phyloP scores from a whole-genome alignment of 2,329 filamentous ascomycete species.

The Fusarium miscanthi region DNA sequence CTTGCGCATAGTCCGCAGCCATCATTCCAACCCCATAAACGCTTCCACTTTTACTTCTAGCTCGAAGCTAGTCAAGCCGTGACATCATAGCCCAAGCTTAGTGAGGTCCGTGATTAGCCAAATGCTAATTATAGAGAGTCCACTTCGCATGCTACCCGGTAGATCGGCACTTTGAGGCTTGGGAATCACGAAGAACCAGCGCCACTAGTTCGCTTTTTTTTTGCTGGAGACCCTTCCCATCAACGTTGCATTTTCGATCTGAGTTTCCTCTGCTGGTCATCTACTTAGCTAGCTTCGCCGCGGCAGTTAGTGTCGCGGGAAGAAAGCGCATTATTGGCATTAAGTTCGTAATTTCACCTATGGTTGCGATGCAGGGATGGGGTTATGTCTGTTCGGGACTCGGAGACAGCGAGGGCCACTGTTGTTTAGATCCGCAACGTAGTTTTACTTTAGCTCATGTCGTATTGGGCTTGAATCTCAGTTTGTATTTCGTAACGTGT shows the following conservation, averaged over 20 bases:
- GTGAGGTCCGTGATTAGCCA: neutral
- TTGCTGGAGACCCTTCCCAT: neutral
- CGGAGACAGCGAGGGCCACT: neutral
- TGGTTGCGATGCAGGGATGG: neutral
- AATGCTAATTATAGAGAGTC: constrained; percentile 26
- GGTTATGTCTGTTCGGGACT: too few species aligned
- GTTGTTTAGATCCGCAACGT: neutral
- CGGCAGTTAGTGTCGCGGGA: neutral
- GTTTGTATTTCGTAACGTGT: constrained; percentile 10
- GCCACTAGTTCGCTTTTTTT: neutral
- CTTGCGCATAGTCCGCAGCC: neutral
- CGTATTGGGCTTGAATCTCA: constrained; percentile 6
- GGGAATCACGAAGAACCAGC: constrained; percentile 6
- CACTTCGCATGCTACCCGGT: neutral
- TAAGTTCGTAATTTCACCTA: neutral
- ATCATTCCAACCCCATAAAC: neutral
- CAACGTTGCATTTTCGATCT: constrained; percentile 16
- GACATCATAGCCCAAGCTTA: neutral
- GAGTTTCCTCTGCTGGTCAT: neutral
- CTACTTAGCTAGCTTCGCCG: too few species aligned
- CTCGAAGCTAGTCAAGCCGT: neutral
- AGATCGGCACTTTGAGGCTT: constrained; percentile 1
- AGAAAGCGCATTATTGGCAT: neutral
- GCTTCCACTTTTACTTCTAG: neutral
- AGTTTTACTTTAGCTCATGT: constrained; percentile 4